Evolutionary conservation across 495 filamentous ascomycete species (phyloP), one percentile per base, ranked within the genome.

Genomic region (Penicillium verhagenii): DNA sequence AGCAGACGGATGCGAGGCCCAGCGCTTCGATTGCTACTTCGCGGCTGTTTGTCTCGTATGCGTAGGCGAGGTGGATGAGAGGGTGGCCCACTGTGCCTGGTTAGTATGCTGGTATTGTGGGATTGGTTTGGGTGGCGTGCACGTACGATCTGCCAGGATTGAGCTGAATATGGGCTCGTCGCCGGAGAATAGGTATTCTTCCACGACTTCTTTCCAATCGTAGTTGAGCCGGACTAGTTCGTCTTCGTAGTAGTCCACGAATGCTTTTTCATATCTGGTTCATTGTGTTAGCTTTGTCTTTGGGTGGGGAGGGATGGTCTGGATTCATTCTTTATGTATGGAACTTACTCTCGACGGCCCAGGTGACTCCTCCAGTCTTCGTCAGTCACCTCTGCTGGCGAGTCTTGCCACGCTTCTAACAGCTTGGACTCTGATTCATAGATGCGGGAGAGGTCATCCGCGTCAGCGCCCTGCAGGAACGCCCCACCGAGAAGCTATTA

Each of bases 211-310:
- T 64, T 87, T 90, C 92, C 92, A 97, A 67, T 94, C 82, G 70
- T 96, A 97, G 33, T 81, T 78, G 50, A 85, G 77, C 25, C 80
- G 79, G 6, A 87, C 90, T 39, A 97, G 71, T 54, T 88, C 80
- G 67, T 97, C 92, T 65, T 96, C 92, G 62, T 94, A 97, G 61
- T 91, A 95, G 66, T 97, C 90, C 18, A 97, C 73, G 64, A 85
- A 97, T 4, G 93, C 92, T 25, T 95, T 79, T 65, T 99, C 89
- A 66, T 96, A 96, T 51, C 84, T 87, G 38, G n/a, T 28, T 7
- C n/a, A n/a, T 23, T 24, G 6, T 14, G 24, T 42, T 28, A 42
- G 16, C 21, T 4, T 4, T 7, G 20, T n/a, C n/a, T n/a, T n/a
- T n/a, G n/a, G n/a, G n/a, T n/a, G n/a, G n/a, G n/a, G n/a, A n/a